Evolutionary conservation across 176 grass and related monocot species (phyloP).

Genomic region (Hsuehochloa calcarea): DNA sequence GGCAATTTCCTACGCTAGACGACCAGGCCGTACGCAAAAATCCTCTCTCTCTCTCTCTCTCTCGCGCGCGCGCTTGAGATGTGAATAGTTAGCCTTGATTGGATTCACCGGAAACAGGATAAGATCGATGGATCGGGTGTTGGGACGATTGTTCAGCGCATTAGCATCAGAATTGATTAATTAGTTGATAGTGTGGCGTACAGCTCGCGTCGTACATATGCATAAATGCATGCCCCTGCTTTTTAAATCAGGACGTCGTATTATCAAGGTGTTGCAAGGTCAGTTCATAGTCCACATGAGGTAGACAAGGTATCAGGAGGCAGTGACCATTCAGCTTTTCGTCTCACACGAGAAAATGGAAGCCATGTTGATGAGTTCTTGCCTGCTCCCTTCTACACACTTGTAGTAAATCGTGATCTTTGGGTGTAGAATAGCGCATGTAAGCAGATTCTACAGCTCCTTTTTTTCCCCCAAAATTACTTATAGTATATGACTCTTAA

Average conservation of each 20-base stretch:
- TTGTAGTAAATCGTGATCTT: neutral
- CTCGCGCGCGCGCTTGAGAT: too few species aligned
- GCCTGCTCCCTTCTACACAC: neutral
- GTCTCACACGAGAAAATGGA: neutral
- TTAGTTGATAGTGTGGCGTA: neutral
- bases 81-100: too few species aligned
- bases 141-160: neutral
- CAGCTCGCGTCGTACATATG: neutral
- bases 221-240: neutral
- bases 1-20: neutral
- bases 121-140: neutral
- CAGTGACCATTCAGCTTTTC: neutral
- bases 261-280: neutral
- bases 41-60: too few species aligned
- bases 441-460: neutral
- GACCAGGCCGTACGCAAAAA: too few species aligned
- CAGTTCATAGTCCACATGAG: neutral
- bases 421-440: neutral
- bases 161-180: neutral
- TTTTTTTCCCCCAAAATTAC: neutral
- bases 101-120: neutral
- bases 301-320: neutral
- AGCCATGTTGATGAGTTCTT: neutral
- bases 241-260: neutral
- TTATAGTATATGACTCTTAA: too few species aligned